Base-by-base conservation (phyloP, 2,329 filamentous ascomycete genomes). In the Dryadomyces quercus-mongolicae region DNA sequence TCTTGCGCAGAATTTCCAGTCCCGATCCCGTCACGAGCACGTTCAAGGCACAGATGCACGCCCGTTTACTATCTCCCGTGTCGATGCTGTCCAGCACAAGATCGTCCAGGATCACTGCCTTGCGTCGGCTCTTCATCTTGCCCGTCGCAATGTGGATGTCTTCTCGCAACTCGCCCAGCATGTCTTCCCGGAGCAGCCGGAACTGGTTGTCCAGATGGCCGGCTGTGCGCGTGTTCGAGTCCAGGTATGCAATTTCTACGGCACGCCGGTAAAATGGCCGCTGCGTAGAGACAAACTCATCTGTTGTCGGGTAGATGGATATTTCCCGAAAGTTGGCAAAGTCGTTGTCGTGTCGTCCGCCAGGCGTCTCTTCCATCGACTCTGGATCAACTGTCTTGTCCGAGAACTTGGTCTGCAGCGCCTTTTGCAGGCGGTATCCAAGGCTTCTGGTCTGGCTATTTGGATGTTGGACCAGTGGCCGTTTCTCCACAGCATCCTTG, bases 291-390 rank as follows among this genome's bases (percentile, higher is more conserved):
- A 70, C 55, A 1, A 89, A 71, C 61, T 90, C 86, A 51, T 85
- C 79, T 0, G 74, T 64, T 0, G 85, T 89, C 0, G 86, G 86
- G 49, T 80, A 74, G 15, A 89, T 81, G 2, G 75, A 67, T 38
- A 88, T 80, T 0, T 80, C 56, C 0, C 78, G 73, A 59, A 82
- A 83, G 58, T 87, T 73, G 1, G 61, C 68, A 61, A 77, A 77
- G 60, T 90, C 86, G 53, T 91, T 91, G 64, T 90, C 83, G 58
- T 91, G 85, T 0, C 86, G 75, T 0, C 84, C 84, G 0, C 86
- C 86, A 0, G 84, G 75, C 62, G 36, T 40, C 31, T 47, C 43
- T 9, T 2, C 25, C 16, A 22, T 5, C 21, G n/a, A 46, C 2
- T 25, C 44, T 3, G 43, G 4, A 6, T 48, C 44, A 20, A 48